These are phyloP conservation scores for Brassica balearica DNA, from an alignment of 441 rosid species.

Conservation along the genomic window DNA sequence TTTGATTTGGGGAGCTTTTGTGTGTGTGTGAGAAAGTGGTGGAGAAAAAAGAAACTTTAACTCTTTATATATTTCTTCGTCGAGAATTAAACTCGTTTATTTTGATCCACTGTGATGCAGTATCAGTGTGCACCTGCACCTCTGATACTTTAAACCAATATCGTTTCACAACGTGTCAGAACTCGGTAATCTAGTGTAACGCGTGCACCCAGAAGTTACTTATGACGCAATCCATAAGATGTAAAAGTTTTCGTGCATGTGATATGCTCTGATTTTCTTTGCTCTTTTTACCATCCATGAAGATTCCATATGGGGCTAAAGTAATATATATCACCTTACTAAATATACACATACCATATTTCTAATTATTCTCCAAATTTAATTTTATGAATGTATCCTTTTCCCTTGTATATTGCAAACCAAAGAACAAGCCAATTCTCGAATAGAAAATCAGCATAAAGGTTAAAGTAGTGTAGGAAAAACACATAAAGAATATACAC, in stretches of 20 bases:
- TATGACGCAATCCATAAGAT: conserved; percentile 16
- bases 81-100: conserved; percentile 30
- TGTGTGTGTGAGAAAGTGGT: conserved; percentile 37
- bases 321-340: conserved; percentile 6
- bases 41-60: conserved; percentile 34
- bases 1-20: conserved; percentile 34
- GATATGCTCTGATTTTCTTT: conserved; percentile 12
- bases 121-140: not conserved
- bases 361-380: no score
- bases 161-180: not conserved
- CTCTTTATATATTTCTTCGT: conserved; percentile 24
- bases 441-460: conserved; percentile 21
- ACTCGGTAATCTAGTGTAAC: not conserved
- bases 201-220: not conserved
- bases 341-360: not conserved
- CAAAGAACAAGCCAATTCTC: not conserved
- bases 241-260: conserved; percentile 11
- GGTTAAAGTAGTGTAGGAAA: conserved; percentile 22
- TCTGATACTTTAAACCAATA: not conserved
- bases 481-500: conserved; percentile 40
- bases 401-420: not conserved
- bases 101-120: conserved; percentile 17
- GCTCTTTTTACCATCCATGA: conserved; percentile 26
- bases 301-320: conserved; percentile 16
- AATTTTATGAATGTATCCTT: not conserved